Percentiles rank a stretch among this genome's conserved stretches.
Conservation (phyloP, 768 basidiomycete genomes). For the Tephrocybe sp. region DNA sequence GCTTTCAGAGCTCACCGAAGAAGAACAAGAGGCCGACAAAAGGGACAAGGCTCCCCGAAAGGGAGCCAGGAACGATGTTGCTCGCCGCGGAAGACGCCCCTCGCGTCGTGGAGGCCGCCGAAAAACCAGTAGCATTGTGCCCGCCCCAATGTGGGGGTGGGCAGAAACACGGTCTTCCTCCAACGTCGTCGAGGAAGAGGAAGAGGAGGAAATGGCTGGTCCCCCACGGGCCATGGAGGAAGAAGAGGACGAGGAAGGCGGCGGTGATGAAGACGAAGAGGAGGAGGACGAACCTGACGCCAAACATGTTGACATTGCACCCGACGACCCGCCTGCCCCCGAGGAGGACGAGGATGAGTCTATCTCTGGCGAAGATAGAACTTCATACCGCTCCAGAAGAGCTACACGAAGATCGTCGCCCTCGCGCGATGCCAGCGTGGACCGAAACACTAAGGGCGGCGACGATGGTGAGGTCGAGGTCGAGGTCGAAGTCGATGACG, state of each 20-base stretch:
- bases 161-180: conserved; percentile 49
- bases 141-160: conserved; percentile 88
- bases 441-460: conserved; percentile 9
- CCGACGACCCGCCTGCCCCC: conserved; percentile 15
- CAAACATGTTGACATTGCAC: conserved; percentile 2
- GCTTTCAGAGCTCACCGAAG: conserved; percentile 82
- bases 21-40: conserved; percentile 60
- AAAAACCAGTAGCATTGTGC: conserved; percentile 58
- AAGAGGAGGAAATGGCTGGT: conserved; percentile 47
- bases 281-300: conserved; percentile 31
- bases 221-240: conserved; percentile 61
- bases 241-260: conserved; percentile 53
- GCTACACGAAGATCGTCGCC: conserved; percentile 12
- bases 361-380: conserved; percentile 16
- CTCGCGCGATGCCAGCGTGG: conserved; percentile 8
- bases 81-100: conserved; percentile 18
- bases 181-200: conserved; percentile 48
- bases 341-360: conserved; percentile 18
- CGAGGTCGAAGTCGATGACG: conserved; percentile 18
- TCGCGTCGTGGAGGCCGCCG: conserved; percentile 25
- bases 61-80: conserved; percentile 16
- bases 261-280: conserved; percentile 10
- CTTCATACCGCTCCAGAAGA: conserved; percentile 11
- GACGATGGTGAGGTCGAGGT: conserved; percentile 18
- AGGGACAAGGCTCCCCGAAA: conserved; percentile 22